phyloP scores from a whole-genome alignment of 805 yeast genomes.

The Teunomyces aglyptinius region DNA sequence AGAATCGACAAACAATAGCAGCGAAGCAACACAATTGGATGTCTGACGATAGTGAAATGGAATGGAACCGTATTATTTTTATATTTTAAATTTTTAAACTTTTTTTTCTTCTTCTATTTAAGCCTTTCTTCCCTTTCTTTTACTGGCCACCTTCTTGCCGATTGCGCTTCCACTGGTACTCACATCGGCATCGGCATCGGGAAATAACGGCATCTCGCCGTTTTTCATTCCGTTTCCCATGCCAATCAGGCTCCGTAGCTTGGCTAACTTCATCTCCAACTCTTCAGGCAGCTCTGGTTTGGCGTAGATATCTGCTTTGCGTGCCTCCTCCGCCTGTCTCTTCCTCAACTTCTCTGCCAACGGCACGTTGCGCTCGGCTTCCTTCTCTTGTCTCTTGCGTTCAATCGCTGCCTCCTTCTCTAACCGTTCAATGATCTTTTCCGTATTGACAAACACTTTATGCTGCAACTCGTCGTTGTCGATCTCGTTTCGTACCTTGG shows the following conservation, averaged over 20 bases:
- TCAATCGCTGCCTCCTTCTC: constrained; percentile 74
- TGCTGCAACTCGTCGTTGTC: constrained; percentile 60
- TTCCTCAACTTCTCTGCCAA: constrained; percentile 17
- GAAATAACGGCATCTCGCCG: constrained; percentile 27
- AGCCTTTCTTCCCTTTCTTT: constrained; percentile 1
- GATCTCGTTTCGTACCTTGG: constrained; percentile 61
- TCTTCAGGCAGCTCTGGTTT: constrained; percentile 38
- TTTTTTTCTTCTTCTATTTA: too few species aligned
- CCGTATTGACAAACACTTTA: constrained; percentile 60
- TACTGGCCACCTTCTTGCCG: constrained; percentile 1
- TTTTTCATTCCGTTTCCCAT: constrained; percentile 9
- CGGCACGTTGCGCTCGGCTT: constrained; percentile 15
- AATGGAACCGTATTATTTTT: not conserved
- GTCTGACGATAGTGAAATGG: too few species aligned
- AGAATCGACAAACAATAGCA: too few species aligned
- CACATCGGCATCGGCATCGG: too few species aligned
- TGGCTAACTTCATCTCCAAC: constrained; percentile 32
- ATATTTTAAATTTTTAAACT: too few species aligned
- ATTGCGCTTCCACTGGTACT: not conserved
- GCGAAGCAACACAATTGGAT: too few species aligned
- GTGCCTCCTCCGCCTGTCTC: constrained; percentile 15
- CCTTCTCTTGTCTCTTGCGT: constrained; percentile 44
- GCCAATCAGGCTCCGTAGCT: constrained; percentile 24
- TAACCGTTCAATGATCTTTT: constrained; percentile 49
- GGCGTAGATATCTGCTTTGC: constrained; percentile 24